Evolutionary conservation across 2,329 filamentous ascomycete genomes (phyloP).

Genomic region (Penicillium sclerotiorum): DNA sequence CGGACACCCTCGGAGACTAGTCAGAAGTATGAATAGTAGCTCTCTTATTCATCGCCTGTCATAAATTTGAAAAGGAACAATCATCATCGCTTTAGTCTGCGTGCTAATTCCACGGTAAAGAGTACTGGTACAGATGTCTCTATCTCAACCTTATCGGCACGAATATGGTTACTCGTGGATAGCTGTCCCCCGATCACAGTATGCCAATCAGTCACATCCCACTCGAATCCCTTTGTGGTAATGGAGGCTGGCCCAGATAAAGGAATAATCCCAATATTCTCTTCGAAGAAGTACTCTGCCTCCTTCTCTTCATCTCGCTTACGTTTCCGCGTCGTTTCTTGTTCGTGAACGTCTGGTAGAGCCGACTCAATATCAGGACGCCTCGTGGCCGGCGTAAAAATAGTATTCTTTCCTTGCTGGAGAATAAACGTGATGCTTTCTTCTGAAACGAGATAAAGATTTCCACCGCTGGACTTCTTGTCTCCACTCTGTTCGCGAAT

Average conservation of each 20-base stretch:
- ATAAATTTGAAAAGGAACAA: not conserved
- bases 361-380: constrained; percentile 11
- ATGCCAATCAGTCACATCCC: constrained; percentile 84
- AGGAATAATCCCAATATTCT: constrained; percentile 84
- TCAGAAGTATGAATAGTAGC: no score
- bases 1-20: no score
- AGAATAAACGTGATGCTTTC: constrained; percentile 82
- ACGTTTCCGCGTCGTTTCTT: constrained; percentile 9
- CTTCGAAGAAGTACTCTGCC: constrained; percentile 60
- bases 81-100: constrained; percentile 36
- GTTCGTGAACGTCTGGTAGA: no score
- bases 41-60: no score
- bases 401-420: constrained; percentile 66
- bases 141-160: constrained; percentile 62
- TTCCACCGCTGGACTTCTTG: constrained; percentile 43
- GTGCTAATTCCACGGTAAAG: constrained; percentile 71
- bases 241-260: constrained; percentile 78
- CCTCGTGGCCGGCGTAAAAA: constrained; percentile 60
- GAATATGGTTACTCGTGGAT: constrained; percentile 81
- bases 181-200: constrained; percentile 73
- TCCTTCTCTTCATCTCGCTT: constrained; percentile 18
- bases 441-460: constrained; percentile 78
- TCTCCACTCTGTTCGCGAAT: constrained; percentile 4
- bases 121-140: constrained; percentile 66
- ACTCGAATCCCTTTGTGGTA: constrained; percentile 78